A percentile compares a stretch with the other conserved stretches of the same genome.
These are phyloP conservation scores for Penicillium freii DNA, from an alignment of 2,329 filamentous ascomycete species.

Conservation along the genomic window DNA sequence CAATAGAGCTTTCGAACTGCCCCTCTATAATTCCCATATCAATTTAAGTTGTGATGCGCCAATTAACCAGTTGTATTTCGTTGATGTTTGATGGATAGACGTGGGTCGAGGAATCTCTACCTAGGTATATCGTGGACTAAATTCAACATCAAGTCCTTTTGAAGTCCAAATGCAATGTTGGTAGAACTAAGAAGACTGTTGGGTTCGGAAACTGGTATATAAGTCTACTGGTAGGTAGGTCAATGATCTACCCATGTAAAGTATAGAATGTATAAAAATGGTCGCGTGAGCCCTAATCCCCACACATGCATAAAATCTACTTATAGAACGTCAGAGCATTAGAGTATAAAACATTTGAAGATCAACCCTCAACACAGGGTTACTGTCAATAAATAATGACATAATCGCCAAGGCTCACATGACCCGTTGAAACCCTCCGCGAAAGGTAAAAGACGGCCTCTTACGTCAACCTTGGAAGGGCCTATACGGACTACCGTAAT, in stretches of 20 bases:
- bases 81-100: neutral
- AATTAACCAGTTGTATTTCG: neutral
- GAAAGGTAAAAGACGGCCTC: neutral
- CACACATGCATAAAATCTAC: no score
- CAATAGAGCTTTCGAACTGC: no score
- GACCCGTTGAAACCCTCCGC: slow-evolving; percentile 11
- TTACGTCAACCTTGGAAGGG: slow-evolving; percentile 16
- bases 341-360: neutral
- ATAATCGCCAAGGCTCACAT: slow-evolving; percentile 12
- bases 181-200: neutral
- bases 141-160: neutral
- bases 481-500: slow-evolving; percentile 11
- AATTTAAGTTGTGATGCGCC: neutral
- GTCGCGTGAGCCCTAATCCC: no score
- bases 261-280: no score
- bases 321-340: neutral
- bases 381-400: neutral
- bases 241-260: neutral
- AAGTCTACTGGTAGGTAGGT: neutral
- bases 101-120: neutral
- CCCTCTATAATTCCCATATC: neutral
- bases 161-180: neutral
- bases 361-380: neutral
- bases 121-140: no score
- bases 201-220: no score